phyloP scores from a whole-genome alignment of 305 asterid genomes.

The Fraxinus angustifolia region DNA sequence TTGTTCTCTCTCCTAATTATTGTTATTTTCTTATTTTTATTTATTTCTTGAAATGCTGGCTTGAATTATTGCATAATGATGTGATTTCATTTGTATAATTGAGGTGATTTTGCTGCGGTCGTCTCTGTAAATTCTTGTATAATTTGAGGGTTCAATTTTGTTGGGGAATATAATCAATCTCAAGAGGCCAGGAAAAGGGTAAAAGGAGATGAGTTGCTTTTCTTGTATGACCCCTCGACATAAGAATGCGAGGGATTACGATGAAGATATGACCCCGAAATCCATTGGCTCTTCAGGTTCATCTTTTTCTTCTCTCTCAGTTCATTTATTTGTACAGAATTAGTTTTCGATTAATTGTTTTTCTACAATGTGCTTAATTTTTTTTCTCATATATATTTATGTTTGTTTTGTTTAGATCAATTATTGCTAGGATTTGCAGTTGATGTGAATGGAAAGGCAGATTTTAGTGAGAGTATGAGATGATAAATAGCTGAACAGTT shows the following conservation, averaged over 20 bases:
- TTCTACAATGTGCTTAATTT: conserved; percentile 2
- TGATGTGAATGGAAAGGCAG: conserved; percentile 41
- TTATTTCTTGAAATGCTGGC: not conserved
- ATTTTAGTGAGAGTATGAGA: conserved; percentile 34
- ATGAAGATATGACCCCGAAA: conserved; percentile 38
- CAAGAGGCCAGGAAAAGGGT: not conserved
- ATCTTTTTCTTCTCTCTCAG: not conserved
- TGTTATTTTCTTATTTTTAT: not conserved
- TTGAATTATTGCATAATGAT: conserved; percentile 8
- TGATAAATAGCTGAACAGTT: conserved; percentile 1
- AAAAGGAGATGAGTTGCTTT: conserved; percentile 53
- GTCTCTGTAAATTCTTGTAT: conserved; percentile 17
- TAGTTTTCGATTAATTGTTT: conserved; percentile 1
- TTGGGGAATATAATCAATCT: not conserved
- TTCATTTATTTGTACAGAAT: not conserved
- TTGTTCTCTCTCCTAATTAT: conserved; percentile 30
- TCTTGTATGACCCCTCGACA: conserved; percentile 44
- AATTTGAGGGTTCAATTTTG: conserved; percentile 19
- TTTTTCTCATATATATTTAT: not conserved
- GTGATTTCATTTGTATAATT: conserved; percentile 18
- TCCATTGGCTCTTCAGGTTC: conserved; percentile 40
- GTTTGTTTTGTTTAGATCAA: conserved; percentile 12
- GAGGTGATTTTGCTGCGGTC: conserved; percentile 18
- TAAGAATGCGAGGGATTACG: conserved; percentile 48
- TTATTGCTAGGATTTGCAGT: conserved; percentile 30